Percentiles rank a stretch among this genome's conserved stretches.
These are phyloP conservation scores for Gleditsia sinensis DNA, from an alignment of 306 rosid genomes.

Conservation along the genomic window DNA sequence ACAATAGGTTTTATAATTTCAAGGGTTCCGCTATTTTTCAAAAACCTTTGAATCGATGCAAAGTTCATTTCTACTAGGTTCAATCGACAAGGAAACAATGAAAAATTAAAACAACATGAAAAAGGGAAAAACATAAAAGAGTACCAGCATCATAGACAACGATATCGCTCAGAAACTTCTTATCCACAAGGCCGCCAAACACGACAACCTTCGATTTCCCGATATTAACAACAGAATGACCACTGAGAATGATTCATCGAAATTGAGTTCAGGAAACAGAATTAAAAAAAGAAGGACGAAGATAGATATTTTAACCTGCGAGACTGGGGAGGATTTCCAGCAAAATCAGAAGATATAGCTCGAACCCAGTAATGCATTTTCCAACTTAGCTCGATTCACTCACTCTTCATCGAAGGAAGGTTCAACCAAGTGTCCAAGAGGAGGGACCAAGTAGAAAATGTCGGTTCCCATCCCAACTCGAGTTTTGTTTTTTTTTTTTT, in stretches of 20 bases:
- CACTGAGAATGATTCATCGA: conserved; percentile 54
- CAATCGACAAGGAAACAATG: background rate
- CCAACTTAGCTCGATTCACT: background rate
- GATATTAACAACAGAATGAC: conserved; percentile 81
- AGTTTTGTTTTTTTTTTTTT: no score
- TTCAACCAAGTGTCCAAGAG: no score
- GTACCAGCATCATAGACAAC: conserved; percentile 79
- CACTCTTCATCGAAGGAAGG: background rate
- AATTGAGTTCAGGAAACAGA: background rate
- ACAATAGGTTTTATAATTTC: no score
- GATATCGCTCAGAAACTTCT: conserved; percentile 74
- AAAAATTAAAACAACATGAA: background rate
- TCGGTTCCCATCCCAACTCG: no score
- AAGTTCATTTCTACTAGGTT: background rate
- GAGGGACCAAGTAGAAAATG: no score
- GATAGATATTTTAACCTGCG: conserved; percentile 56
- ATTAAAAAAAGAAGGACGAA: background rate
- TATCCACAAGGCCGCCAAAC: conserved; percentile 90
- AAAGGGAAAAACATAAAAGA: background rate
- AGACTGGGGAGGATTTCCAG: conserved; percentile 78
- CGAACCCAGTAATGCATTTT: conserved; percentile 90
- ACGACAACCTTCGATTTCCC: conserved; percentile 92
- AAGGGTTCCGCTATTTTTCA: no score
- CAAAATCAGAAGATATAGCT: conserved; percentile 75
- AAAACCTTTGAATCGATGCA: background rate